These are phyloP conservation scores for Melanopsichium pennsylvanicum DNA, from an alignment of 1,284 basidiomycete genomes.

Conservation along the genomic window DNA sequence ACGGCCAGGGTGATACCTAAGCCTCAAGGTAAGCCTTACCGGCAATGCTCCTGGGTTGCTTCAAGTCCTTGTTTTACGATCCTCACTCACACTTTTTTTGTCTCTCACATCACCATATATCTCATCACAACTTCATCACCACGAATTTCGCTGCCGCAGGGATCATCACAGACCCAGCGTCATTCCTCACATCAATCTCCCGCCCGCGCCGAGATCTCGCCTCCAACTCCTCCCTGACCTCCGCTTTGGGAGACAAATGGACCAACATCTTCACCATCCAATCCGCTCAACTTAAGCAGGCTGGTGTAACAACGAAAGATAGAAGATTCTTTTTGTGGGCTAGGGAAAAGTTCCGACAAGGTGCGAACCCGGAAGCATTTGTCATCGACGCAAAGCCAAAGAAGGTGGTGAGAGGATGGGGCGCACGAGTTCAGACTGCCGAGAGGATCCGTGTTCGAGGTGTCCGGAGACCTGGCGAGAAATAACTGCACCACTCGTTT, in stretches of 20 bases:
- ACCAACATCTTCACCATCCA: constrained; percentile 74
- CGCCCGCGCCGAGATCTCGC: constrained; percentile 74
- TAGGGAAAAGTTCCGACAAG: constrained; percentile 78
- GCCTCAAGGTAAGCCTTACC: constrained; percentile 7
- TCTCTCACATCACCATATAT: too few relatives aligned
- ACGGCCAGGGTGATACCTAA: constrained; percentile 17
- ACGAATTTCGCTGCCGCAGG: not conserved
- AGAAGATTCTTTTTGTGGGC: constrained; percentile 82
- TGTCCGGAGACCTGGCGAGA: constrained; percentile 56
- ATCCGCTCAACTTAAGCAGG: constrained; percentile 73
- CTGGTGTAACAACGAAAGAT: constrained; percentile 74
- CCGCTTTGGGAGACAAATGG: constrained; percentile 70
- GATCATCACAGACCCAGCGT: constrained; percentile 11
- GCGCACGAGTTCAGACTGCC: constrained; percentile 73
- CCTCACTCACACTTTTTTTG: too few relatives aligned
- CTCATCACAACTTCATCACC: too few relatives aligned
- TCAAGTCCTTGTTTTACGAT: too few relatives aligned
- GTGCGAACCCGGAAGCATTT: constrained; percentile 71
- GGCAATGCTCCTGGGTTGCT: too few relatives aligned
- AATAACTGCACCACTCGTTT: constrained; percentile 12
- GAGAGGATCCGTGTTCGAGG: constrained; percentile 68
- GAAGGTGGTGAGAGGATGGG: constrained; percentile 76
- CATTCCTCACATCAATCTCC: constrained; percentile 78
- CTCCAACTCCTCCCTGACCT: constrained; percentile 47
- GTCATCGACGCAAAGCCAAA: constrained; percentile 74